Evolutionary conservation across 139 green algal species (phyloP).

Genomic region (Chlorella sp.): DNA sequence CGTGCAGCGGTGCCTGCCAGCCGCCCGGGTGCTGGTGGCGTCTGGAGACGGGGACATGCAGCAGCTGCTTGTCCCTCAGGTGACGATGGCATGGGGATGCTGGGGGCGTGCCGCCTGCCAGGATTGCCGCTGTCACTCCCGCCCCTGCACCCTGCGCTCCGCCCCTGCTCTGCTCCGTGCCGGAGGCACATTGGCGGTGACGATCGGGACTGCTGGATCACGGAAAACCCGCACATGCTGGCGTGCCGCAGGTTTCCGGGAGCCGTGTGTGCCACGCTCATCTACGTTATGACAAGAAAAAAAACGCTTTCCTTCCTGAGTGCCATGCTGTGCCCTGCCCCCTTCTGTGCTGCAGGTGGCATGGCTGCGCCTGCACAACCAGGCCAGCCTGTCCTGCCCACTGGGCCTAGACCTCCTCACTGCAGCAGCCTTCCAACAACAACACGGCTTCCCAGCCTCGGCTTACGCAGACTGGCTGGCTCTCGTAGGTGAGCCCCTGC

Average conservation of each 20-base stretch:
- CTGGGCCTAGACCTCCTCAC: conserved; percentile 20
- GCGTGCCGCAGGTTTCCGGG: too few relatives aligned
- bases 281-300: too few relatives aligned
- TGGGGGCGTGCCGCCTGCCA: too few relatives aligned
- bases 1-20: background rate
- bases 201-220: too few relatives aligned
- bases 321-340: background rate
- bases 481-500: background rate
- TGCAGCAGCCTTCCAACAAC: background rate
- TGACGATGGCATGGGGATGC: background rate
- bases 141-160: too few relatives aligned
- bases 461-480: conserved; percentile 36
- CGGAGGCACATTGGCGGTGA: too few relatives aligned
- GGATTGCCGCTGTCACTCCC: too few relatives aligned
- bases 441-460: conserved; percentile 13
- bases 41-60: conserved; percentile 30
- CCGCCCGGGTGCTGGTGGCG: background rate
- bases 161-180: too few relatives aligned
- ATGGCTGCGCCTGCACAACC: conserved; percentile 29
- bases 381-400: background rate
- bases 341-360: background rate
- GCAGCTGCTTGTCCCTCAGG: conserved; percentile 32
- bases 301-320: too few relatives aligned
- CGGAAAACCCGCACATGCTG: too few relatives aligned
- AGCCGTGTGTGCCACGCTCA: too few relatives aligned